Percentiles rank a stretch among this genome's conserved stretches.
Evolutionary conservation across 148 eudicot species (phyloP).

Genomic region (Rhododendron ovatum): DNA sequence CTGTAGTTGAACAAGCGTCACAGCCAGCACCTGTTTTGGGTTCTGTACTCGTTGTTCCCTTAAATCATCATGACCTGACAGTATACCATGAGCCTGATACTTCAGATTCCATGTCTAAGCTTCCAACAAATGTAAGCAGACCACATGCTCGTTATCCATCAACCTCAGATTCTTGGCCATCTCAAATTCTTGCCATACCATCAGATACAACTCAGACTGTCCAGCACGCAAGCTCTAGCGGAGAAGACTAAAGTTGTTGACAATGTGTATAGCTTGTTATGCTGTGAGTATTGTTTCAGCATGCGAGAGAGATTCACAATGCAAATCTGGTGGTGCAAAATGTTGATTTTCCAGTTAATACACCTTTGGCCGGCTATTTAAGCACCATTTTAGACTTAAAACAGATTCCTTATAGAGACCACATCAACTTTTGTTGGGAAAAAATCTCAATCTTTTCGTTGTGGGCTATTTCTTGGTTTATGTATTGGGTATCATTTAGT

Average conservation of each 20-base stretch:
- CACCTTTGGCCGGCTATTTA: not conserved
- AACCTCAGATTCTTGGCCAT: conserved; percentile 70
- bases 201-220: conserved; percentile 11
- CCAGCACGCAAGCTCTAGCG: not conserved
- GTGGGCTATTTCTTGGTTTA: not conserved
- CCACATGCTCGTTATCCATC: conserved; percentile 77
- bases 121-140: conserved; percentile 44
- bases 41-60: conserved; percentile 53
- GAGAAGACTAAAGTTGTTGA: not conserved
- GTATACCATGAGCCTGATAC: conserved; percentile 17
- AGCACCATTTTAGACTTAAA: not conserved
- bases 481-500: no score
- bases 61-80: conserved; percentile 39
- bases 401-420: not conserved
- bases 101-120: conserved; percentile 13
- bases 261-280: not conserved
- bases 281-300: not conserved
- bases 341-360: not conserved
- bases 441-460: not conserved
- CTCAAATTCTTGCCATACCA: conserved; percentile 46
- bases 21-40: conserved; percentile 44
- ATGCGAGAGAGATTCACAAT: not conserved
- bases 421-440: not conserved
- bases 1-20: conserved; percentile 19
- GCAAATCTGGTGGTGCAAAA: not conserved